Evolutionary conservation across 192 early-diverging fungal species (phyloP).

Genomic region (Spizellomyces sp.): DNA sequence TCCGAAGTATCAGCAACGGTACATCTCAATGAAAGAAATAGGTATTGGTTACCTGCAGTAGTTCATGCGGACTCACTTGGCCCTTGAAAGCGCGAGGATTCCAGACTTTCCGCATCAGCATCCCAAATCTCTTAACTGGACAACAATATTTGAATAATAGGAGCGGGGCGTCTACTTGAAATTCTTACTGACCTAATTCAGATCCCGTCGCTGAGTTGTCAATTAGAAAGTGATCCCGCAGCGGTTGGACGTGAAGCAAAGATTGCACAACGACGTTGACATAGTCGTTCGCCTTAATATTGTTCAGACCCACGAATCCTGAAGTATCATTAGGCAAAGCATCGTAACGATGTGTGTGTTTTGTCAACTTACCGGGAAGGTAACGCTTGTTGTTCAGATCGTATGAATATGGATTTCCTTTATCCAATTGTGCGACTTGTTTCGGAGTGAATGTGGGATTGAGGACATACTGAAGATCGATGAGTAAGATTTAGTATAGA

Average conservation of each 20-base stretch:
- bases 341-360: background rate
- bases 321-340: background rate
- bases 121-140: slow-evolving; percentile 72
- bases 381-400: slow-evolving; percentile 88
- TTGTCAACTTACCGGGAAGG: slow-evolving; percentile 62
- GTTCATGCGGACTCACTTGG: slow-evolving; percentile 94
- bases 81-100: slow-evolving; percentile 89
- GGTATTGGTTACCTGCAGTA: slow-evolving; percentile 68
- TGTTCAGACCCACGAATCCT: slow-evolving; percentile 94
- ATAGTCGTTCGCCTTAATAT: slow-evolving; percentile 93
- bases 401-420: slow-evolving; percentile 55
- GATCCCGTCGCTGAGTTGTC: slow-evolving; percentile 45
- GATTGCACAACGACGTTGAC: slow-evolving; percentile 91
- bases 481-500: background rate
- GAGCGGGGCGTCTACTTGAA: background rate
- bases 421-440: slow-evolving; percentile 73
- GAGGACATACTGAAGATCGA: slow-evolving; percentile 69
- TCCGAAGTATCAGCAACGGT: background rate
- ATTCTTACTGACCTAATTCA: slow-evolving; percentile 33
- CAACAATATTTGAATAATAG: background rate
- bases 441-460: slow-evolving; percentile 74
- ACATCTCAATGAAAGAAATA: background rate
- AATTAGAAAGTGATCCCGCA: slow-evolving; percentile 83
- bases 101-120: slow-evolving; percentile 89
- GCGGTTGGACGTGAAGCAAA: slow-evolving; percentile 78